Conservation (phyloP, 2,329 filamentous ascomycete species). For the Herpotrichia juniperi region DNA sequence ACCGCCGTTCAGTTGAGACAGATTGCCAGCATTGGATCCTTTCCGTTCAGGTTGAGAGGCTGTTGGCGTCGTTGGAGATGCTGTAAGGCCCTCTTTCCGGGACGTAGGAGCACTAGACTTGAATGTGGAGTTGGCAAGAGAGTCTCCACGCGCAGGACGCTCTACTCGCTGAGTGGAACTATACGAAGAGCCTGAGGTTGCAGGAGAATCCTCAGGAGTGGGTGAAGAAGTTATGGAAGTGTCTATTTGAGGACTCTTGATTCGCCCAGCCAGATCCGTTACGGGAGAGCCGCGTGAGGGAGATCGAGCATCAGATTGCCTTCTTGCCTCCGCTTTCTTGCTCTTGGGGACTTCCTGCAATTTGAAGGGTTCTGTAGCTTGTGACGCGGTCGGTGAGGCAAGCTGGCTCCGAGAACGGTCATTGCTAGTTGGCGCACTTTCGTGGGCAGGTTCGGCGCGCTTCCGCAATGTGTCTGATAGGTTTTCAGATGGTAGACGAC, state of each 20-base stretch:
- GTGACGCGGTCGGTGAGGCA: constrained; percentile 41
- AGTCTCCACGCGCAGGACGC: constrained; percentile 65
- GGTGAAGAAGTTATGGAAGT: constrained; percentile 44
- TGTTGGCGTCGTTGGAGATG: constrained; percentile 51
- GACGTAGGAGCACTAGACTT: constrained; percentile 53
- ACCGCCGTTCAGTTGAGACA: constrained; percentile 47
- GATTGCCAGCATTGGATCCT: constrained; percentile 37
- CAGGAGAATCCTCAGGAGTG: constrained; percentile 41
- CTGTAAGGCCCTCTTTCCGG: constrained; percentile 65
- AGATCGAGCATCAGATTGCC: constrained; percentile 51
- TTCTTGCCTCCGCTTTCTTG: constrained; percentile 57
- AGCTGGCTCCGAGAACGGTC: constrained; percentile 58
- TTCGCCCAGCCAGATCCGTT: constrained; percentile 44
- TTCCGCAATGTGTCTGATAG: constrained; percentile 61
- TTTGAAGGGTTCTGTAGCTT: constrained; percentile 63
- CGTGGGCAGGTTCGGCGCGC: constrained; percentile 41
- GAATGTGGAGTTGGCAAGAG: constrained; percentile 52
- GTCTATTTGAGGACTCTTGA: constrained; percentile 40
- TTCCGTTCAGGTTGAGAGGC: constrained; percentile 47
- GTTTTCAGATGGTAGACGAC: constrained; percentile 68
- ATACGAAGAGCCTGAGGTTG: constrained; percentile 44
- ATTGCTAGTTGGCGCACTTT: constrained; percentile 38
- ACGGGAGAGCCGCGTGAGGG: constrained; percentile 49
- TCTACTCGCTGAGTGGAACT: constrained; percentile 48
- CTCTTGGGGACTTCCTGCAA: constrained; percentile 80